phyloP scores from a whole-genome alignment of 2,329 filamentous ascomycete species.

The Pseudopithomyces maydicus region DNA sequence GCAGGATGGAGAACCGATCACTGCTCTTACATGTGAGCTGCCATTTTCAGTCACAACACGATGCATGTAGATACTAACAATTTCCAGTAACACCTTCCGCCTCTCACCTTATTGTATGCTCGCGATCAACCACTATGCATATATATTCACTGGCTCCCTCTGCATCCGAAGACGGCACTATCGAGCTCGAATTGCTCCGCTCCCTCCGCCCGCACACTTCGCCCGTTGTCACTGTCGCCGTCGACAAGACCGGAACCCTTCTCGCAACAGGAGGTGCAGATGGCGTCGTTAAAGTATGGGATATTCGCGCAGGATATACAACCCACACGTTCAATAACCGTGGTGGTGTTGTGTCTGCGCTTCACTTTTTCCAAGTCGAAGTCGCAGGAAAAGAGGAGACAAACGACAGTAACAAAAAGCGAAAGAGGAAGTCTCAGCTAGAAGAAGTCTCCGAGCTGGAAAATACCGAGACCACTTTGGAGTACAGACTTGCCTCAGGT shows the following conservation, averaged over 20 bases:
- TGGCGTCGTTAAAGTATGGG: slow-evolving; percentile 95
- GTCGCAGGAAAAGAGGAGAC: slow-evolving; percentile 53
- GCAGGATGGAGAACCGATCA: slow-evolving; percentile 71
- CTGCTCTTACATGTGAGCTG: slow-evolving; percentile 67
- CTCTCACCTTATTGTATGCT: slow-evolving; percentile 88
- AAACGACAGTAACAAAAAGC: slow-evolving; percentile 42
- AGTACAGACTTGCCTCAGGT: slow-evolving; percentile 84
- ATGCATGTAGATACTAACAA: slow-evolving; percentile 12
- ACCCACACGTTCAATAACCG: slow-evolving; percentile 96
- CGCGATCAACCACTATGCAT: slow-evolving; percentile 92
- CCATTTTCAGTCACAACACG: neutral
- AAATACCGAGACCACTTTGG: slow-evolving; percentile 55
- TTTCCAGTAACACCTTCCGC: slow-evolving; percentile 79
- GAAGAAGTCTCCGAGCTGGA: slow-evolving; percentile 49
- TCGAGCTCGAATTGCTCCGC: slow-evolving; percentile 67
- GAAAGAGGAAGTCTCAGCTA: slow-evolving; percentile 48
- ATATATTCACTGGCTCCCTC: slow-evolving; percentile 76
- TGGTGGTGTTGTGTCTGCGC: slow-evolving; percentile 85
- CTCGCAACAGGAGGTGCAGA: slow-evolving; percentile 93
- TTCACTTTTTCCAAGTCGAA: slow-evolving; percentile 86
- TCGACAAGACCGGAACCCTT: slow-evolving; percentile 86
- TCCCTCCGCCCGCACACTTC: slow-evolving; percentile 89
- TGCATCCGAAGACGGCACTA: slow-evolving; percentile 63
- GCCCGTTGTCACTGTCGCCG: slow-evolving; percentile 83
- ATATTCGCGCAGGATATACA: slow-evolving; percentile 84